phyloP scores from a whole-genome alignment of 1,284 basidiomycete species.

The Pascua sp. region DNA sequence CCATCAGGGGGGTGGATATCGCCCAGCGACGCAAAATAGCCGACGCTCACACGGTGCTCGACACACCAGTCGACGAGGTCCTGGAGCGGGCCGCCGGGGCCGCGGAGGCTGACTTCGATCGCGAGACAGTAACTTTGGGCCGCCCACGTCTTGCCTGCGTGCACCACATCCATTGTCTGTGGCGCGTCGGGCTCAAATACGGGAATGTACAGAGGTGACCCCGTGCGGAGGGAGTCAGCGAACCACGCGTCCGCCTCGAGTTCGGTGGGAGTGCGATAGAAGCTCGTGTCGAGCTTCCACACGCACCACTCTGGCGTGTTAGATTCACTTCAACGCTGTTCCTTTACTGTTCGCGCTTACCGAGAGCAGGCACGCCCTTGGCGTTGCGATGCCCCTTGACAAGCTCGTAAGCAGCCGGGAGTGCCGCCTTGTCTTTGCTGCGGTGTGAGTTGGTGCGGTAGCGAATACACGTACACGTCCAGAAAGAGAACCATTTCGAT shows the following conservation, averaged over 20 bases:
- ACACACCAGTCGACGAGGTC: neutral
- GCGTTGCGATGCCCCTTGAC: neutral
- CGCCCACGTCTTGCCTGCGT: neutral
- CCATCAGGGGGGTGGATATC: neutral
- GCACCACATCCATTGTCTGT: neutral
- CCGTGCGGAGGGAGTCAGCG: neutral
- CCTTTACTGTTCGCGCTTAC: neutral
- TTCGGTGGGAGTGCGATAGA: neutral
- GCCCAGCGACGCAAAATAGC: neutral
- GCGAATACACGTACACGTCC: neutral
- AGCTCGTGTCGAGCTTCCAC: neutral
- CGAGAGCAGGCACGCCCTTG: neutral
- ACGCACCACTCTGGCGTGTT: neutral
- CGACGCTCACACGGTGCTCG: neutral
- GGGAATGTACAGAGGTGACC: constrained; percentile 1
- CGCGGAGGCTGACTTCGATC: neutral
- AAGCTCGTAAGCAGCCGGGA: neutral
- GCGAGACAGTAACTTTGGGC: neutral
- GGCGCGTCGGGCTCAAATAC: neutral
- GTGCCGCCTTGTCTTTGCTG: neutral
- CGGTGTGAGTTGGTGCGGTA: no score
- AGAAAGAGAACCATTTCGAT: neutral
- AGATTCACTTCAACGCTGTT: neutral
- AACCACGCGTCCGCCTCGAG: constrained; percentile 5
- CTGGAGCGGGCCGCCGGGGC: constrained; percentile 1